Evolutionary conservation across 2,329 filamentous ascomycete species (phyloP), one percentile per base, ranked within the genome.

Genomic region (Diaporthe vexans): DNA sequence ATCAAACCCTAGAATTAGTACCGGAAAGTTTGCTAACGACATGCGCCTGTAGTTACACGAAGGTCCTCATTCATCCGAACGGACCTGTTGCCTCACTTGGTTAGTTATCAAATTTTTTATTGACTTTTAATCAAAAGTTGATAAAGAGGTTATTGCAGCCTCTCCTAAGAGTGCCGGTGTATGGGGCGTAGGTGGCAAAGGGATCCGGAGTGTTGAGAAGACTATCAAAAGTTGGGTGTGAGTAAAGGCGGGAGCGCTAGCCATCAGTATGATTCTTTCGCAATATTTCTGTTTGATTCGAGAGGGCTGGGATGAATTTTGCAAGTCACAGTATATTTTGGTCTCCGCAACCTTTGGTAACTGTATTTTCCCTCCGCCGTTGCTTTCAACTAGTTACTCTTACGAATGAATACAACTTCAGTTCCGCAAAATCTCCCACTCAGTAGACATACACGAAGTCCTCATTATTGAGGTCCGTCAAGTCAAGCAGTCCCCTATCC

Each of bases 61-160:
- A 93, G 83, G 91, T 93, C 17, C 82, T 92, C 74, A 91, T 93
- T 74, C 91, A 92, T 79, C 91, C 91, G 0, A 93, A 93, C 76
- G 91, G 91, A 3, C 59, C 61, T 26, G 29, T 73, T 15, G 61
- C 71, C 9, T 67, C 13, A 52, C 15, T 51, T 40, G 33, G 46
- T 51, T 51, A 51, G 46, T 51, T 51, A 11, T 2, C 3, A 51
- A 1, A 11, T 24, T 9, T n/a, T 48, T 51, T 10, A 51, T 51
- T 51, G 21, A 24, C 46, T 51, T 51, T 51, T 51, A 8, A n/a
- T 51, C 21, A 51, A 51, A 51, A 51, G 46, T 51, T 51, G 46
- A 51, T 51, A 11, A 51, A 51, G 19, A 51, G 46, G 11, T 51
- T n/a, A 11, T 21, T 19, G 63, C 19, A 19, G 63, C 11, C 15